phyloP scores from a whole-genome alignment of 768 basidiomycete species.

The Filobasidium floriforme region DNA sequence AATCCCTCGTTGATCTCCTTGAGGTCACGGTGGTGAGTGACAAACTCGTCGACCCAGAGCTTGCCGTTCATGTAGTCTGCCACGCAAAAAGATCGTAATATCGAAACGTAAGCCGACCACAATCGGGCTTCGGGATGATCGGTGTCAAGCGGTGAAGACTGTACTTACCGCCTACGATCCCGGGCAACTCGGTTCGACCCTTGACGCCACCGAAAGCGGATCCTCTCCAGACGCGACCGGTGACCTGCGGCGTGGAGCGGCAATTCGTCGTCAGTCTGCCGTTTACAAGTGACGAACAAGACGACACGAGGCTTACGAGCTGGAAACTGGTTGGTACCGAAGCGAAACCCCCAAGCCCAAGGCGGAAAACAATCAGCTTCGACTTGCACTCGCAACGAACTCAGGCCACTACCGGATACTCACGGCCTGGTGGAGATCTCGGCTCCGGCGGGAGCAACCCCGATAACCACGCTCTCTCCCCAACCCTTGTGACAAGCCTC shows the following conservation, averaged over 20 bases:
- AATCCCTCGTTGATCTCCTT: conserved; percentile 78
- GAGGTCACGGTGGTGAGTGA: conserved; percentile 73
- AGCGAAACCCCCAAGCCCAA: not conserved
- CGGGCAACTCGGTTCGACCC: conserved; percentile 89
- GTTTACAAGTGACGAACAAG: not conserved
- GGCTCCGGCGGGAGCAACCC: conserved; percentile 92
- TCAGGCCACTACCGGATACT: conserved; percentile 35
- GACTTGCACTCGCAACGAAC: not conserved
- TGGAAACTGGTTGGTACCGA: conserved; percentile 47
- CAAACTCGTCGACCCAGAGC: conserved; percentile 76
- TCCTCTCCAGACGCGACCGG: conserved; percentile 66
- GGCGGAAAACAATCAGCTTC: not conserved
- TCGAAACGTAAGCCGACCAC: too few relatives aligned
- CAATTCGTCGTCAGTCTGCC: not conserved
- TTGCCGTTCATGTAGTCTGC: conserved; percentile 44
- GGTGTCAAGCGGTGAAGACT: not conserved
- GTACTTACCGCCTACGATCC: conserved; percentile 71
- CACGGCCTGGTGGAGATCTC: conserved; percentile 85
- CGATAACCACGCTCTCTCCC: conserved; percentile 93
- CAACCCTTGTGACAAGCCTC: conserved; percentile 99
- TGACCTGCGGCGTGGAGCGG: conserved; percentile 28
- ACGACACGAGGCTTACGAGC: conserved; percentile 59
- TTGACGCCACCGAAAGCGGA: conserved; percentile 96
- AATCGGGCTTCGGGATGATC: too few relatives aligned
- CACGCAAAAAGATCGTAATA: too few relatives aligned